A percentile compares a stretch with the other conserved stretches of the same genome.
phyloP scores from a whole-genome alignment of 306 rosid genomes.

The Fragaria ananassa region DNA sequence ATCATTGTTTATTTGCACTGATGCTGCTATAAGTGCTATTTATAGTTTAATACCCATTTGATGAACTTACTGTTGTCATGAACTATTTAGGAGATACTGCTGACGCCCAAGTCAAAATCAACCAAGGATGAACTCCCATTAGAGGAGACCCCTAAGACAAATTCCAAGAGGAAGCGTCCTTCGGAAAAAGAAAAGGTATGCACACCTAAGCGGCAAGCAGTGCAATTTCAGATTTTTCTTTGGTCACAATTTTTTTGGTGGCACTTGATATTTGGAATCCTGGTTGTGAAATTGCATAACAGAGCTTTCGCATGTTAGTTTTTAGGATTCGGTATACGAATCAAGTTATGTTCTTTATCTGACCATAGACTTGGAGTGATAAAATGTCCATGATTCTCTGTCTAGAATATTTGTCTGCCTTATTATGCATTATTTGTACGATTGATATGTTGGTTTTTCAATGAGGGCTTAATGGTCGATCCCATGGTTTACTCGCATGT shows the following conservation, averaged over 20 bases:
- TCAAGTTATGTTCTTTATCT: background rate
- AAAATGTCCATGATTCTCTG: background rate
- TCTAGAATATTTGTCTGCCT: background rate
- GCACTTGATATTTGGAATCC: background rate
- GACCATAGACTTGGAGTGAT: background rate
- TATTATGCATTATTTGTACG: background rate
- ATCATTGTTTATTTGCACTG: background rate
- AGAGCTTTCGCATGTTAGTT: background rate
- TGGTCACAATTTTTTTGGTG: background rate
- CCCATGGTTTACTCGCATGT: background rate
- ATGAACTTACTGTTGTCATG: constrained; percentile 14
- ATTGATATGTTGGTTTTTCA: background rate
- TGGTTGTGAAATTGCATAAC: constrained; percentile 9
- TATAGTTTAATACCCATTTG: background rate
- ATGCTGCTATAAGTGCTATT: background rate
- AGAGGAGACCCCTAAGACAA: constrained; percentile 55
- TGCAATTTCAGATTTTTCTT: background rate
- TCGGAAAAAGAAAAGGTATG: constrained; percentile 60
- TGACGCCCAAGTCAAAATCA: constrained; percentile 51
- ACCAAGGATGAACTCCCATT: constrained; percentile 38
- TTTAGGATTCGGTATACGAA: background rate
- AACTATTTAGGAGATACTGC: constrained; percentile 39
- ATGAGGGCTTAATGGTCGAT: background rate
- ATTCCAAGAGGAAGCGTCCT: constrained; percentile 67
- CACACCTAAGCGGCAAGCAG: background rate